These are phyloP conservation scores for Dryas drummondii DNA, from an alignment of 306 rosid genomes.

Conservation along the genomic window DNA sequence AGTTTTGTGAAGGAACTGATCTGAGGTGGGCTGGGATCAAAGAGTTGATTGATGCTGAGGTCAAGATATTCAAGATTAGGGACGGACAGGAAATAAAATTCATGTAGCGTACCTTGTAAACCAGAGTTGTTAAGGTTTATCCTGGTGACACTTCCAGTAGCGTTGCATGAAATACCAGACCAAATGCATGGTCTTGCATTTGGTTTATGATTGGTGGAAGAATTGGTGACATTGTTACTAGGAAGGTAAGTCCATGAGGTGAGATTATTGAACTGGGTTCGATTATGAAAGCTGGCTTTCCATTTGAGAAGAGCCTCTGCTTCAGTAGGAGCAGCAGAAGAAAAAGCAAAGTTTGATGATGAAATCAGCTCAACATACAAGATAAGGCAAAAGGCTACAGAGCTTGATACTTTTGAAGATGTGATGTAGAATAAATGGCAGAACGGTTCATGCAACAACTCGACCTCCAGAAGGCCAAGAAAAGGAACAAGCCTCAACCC, in stretches of 20 bases:
- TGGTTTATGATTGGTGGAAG: no score
- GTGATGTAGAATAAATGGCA: no score
- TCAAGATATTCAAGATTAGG: conserved; percentile 23
- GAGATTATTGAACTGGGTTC: background rate
- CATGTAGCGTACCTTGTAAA: conserved; percentile 28
- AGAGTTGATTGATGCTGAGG: conserved; percentile 19
- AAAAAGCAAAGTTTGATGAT: no score
- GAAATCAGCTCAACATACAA: no score
- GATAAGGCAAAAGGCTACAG: no score
- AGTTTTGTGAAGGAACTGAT: conserved; percentile 22
- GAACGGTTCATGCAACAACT: no score
- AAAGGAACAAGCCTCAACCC: no score
- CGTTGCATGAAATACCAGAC: conserved; percentile 28
- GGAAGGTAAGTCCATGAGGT: background rate
- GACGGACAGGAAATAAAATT: conserved; percentile 18
- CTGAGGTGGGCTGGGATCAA: conserved; percentile 18
- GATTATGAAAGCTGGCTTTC: conserved; percentile 12
- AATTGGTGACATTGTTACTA: background rate
- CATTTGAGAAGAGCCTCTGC: no score
- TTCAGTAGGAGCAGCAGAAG: no score
- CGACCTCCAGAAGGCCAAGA: no score
- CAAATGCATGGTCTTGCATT: conserved; percentile 18
- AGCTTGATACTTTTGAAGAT: no score
- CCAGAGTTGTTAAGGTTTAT: conserved; percentile 23
- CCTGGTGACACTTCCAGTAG: conserved; percentile 8